Percentiles rank a stretch among this genome's conserved stretches.
Conservation (phyloP, 2,329 filamentous ascomycete genomes). For the Trichoderma koningii region DNA sequence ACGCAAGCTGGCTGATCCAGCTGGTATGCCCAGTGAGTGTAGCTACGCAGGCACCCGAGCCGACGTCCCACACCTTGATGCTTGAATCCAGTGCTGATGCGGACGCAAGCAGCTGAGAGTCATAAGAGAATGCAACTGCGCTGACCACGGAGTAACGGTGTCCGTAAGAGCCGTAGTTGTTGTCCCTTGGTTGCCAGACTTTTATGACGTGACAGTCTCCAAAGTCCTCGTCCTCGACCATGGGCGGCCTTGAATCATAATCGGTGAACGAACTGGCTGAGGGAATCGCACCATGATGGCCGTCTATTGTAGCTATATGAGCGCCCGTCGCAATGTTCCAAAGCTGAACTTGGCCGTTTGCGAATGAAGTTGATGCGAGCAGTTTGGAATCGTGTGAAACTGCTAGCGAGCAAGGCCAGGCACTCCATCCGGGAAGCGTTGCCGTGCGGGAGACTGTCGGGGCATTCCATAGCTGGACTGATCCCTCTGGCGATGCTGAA, state of each 20-base stretch:
- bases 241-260: no score
- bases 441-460: background rate
- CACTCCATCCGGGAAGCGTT: background rate
- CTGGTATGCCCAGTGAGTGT: background rate
- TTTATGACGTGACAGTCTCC: no score
- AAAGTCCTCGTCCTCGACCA: no score
- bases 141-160: no score
- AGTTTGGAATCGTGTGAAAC: background rate
- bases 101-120: background rate
- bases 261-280: background rate
- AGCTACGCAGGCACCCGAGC: background rate
- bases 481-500: background rate
- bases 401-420: background rate
- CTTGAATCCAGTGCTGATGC: background rate
- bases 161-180: no score
- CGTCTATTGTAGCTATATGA: constrained; percentile 13
- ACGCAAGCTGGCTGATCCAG: background rate
- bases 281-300: background rate
- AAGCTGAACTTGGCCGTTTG: background rate
- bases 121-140: constrained; percentile 4
- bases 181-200: no score
- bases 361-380: background rate
- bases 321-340: background rate
- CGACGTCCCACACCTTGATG: background rate
- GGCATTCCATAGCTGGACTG: background rate